phyloP scores from a whole-genome alignment of 805 yeast genomes.

The Wickerhamia fluorescens region DNA sequence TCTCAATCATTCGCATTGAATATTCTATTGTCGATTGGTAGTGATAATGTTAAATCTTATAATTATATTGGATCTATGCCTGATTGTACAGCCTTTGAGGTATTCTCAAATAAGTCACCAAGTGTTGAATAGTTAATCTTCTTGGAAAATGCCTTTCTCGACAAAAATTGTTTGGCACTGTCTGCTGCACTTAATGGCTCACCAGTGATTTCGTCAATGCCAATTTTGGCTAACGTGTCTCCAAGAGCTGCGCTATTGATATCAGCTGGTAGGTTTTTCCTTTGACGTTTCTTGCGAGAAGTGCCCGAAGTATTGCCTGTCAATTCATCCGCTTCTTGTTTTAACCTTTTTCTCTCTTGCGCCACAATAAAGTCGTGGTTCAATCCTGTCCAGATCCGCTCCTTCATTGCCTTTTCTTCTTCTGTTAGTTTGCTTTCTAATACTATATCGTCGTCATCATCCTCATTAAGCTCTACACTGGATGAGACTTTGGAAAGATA shows the following conservation, averaged over 20 bases:
- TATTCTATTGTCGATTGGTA: too few species aligned
- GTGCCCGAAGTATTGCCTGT: conserved; percentile 60
- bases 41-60: too few species aligned
- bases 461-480: conserved; percentile 52
- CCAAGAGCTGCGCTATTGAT: conserved; percentile 16
- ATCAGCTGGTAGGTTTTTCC: too few species aligned
- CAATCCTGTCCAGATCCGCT: conserved; percentile 81
- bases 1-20: too few species aligned
- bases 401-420: conserved; percentile 69
- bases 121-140: conserved; percentile 87
- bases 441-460: conserved; percentile 80
- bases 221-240: conserved; percentile 32
- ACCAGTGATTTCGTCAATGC: conserved; percentile 33
- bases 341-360: conserved; percentile 77
- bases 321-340: conserved; percentile 78
- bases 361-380: conserved; percentile 81
- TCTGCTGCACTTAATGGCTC: conserved; percentile 61
- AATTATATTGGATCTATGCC: too few species aligned
- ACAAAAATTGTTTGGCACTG: conserved; percentile 69
- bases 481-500: conserved; percentile 48
- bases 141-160: conserved; percentile 71
- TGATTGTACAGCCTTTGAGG: too few species aligned
- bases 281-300: conserved; percentile 38
- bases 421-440: conserved; percentile 52
- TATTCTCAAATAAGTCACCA: conserved; percentile 39